Conservation (phyloP, 2,329 filamentous ascomycete species). For the Fusarium newnesense region DNA sequence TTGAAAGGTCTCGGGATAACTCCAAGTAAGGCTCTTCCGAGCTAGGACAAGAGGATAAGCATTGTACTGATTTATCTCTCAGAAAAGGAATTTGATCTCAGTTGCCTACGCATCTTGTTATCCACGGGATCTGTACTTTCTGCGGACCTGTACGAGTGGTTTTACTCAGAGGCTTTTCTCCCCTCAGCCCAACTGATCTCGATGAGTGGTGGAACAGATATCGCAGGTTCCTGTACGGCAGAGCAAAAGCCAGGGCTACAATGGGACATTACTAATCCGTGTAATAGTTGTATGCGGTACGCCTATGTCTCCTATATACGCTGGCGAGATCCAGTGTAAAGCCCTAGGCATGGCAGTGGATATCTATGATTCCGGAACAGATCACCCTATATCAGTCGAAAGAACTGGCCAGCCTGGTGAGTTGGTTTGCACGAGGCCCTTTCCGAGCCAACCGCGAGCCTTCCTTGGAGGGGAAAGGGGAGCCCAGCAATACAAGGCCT, state of each 20-base stretch:
- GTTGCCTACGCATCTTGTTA: background rate
- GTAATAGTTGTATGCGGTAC: background rate
- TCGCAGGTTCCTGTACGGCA: background rate
- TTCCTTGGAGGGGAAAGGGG: background rate
- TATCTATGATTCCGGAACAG: background rate
- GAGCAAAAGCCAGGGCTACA: too few relatives aligned
- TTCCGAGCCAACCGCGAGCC: background rate
- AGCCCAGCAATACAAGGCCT: background rate
- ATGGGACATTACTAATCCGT: background rate
- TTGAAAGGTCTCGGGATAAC: background rate
- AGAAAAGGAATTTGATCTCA: background rate
- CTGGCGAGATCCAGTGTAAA: slow-evolving; percentile 20
- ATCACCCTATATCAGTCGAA: background rate
- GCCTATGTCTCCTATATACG: slow-evolving; percentile 6
- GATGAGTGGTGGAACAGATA: background rate
- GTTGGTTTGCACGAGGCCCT: background rate
- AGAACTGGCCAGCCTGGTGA: background rate
- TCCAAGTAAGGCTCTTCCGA: background rate
- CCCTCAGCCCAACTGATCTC: background rate
- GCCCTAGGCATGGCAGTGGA: slow-evolving; percentile 28
- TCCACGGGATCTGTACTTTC: background rate
- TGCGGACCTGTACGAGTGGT: background rate
- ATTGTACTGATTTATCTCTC: too few relatives aligned
- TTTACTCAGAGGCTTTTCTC: background rate
- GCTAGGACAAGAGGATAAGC: too few relatives aligned